Base-by-base conservation (phyloP, 1,139 yeast genomes). In the Saccharomyces pastorianus region DNA sequence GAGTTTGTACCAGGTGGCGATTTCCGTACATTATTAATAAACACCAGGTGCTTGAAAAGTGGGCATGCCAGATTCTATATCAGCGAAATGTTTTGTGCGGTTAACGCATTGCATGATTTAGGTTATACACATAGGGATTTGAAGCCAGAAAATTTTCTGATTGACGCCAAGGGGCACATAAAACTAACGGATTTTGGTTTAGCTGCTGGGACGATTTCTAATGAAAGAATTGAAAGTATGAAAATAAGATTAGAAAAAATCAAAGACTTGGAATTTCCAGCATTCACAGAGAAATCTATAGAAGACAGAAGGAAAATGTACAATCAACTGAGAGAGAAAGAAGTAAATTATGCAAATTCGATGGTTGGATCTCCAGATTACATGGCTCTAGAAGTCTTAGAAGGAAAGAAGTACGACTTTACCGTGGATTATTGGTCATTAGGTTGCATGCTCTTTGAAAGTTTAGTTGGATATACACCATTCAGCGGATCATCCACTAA, bases 1-100 rank as follows among this genome's bases (percentile, higher is more conserved):
- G 99, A 95, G 70, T 95, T 88, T 71, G 99, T 95, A 8, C 97
- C 99, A 4, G 99, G 99, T 56, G 99, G 99, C 51, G 99, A 95
- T 70, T 95, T 89, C 74, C 84, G 99, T 68, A 95, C 99, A 1
- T 75, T 95, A 59, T 80, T 95, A 61, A 91, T 90, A 71, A 93
- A 91, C 68, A 91, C 98, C 6, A 96, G 96, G 41, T 88, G 88
- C 56, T 76, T 95, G 63, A 88, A 88, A 57, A 96, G 98, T 5
- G 90, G 95, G 6, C 99, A 95, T 69, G 96, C 99, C 1, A 80
- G 98, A 57, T 95, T 93, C 71, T 95, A 95, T 71, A 81, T 93
- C 58, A 84, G 93, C 58, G 99, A 95, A 73, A 95, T 95, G 99
- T 91, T 95, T 71, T 84, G 89, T 52, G 88, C 98, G 0, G 91